These are phyloP conservation scores for Colletotrichum melonis DNA, from an alignment of 2,329 filamentous ascomycete species.

Conservation along the genomic window DNA sequence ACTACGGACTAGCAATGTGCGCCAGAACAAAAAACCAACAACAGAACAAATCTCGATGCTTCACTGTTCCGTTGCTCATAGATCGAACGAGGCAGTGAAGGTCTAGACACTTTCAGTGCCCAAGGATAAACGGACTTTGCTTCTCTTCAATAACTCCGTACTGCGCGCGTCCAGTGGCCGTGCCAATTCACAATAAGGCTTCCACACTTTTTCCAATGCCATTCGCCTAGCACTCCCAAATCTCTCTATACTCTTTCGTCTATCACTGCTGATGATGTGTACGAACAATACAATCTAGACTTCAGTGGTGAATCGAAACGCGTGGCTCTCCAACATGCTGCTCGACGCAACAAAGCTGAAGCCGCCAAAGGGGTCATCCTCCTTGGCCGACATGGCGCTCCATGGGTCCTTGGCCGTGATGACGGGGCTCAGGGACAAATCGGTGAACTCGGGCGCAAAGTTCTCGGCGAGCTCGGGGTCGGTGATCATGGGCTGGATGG, in stretches of 20 bases:
- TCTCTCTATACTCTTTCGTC: background rate
- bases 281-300: slow-evolving; percentile 1
- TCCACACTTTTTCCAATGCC: slow-evolving; percentile 18
- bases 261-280: background rate
- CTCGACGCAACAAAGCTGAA: slow-evolving; percentile 73
- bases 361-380: slow-evolving; percentile 67
- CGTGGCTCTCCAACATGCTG: slow-evolving; percentile 64
- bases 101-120: too few relatives aligned
- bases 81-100: background rate
- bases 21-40: background rate
- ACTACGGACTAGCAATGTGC: too few relatives aligned
- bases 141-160: slow-evolving; percentile 16
- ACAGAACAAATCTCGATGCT: background rate
- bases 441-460: slow-evolving; percentile 93
- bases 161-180: background rate
- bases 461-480: slow-evolving; percentile 97
- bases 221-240: background rate
- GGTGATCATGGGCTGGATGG: slow-evolving; percentile 93
- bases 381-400: slow-evolving; percentile 46
- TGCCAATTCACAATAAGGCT: background rate
- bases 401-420: slow-evolving; percentile 58
- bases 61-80: background rate
- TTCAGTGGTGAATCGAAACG: slow-evolving; percentile 47
- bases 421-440: slow-evolving; percentile 82
- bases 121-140: background rate